Percentiles rank a stretch among this genome's conserved stretches.
phyloP scores from a whole-genome alignment of 73 alveolate species.

The Breviolum minutum region DNA sequence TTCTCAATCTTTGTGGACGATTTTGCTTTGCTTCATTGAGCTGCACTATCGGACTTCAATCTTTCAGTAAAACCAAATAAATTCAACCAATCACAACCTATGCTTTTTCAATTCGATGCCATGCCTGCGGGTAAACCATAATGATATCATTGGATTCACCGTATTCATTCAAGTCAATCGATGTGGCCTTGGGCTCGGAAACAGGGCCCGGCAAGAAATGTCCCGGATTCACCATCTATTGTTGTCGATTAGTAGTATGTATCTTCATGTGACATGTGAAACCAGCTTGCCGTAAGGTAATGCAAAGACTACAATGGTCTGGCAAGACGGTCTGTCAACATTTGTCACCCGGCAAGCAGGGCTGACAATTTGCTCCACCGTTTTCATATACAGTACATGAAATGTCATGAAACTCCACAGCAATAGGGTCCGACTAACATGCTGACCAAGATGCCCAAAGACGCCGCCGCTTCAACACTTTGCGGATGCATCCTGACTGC shows the following conservation, averaged over 20 bases:
- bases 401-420: too few species aligned
- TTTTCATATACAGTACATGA: neutral
- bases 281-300: too few species aligned
- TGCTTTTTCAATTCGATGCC: too few species aligned
- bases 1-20: too few species aligned
- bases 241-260: neutral
- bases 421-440: neutral
- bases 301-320: too few species aligned
- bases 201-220: too few species aligned
- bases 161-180: constrained; percentile 67
- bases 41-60: too few species aligned
- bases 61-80: too few species aligned
- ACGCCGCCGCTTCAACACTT: constrained; percentile 16
- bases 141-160: constrained; percentile 81
- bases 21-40: neutral
- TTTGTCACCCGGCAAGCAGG: neutral
- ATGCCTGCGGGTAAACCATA: constrained; percentile 67
- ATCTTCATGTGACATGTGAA: neutral
- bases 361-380: too few species aligned
- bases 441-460: constrained; percentile 50
- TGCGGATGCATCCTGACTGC: constrained; percentile 56
- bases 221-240: too few species aligned
- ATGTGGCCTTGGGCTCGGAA: constrained; percentile 21
- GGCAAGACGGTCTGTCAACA: neutral
- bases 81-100: too few species aligned